Base-by-base conservation (phyloP, 129 eudicot genomes). In the Artemisia argyi region DNA sequence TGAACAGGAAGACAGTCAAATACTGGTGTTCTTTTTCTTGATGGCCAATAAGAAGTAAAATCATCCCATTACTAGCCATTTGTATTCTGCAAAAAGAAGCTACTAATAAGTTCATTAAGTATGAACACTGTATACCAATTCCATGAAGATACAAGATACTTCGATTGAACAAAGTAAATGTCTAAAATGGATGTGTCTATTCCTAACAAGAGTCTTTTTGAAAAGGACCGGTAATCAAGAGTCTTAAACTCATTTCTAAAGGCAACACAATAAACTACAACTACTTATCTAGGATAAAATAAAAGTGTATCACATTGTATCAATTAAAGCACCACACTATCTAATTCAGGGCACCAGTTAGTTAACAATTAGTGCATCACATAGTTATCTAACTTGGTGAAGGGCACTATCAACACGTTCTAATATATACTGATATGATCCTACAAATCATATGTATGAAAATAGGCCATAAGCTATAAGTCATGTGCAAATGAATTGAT, bases 21-120 rank as follows among this genome's bases (percentile, higher is more conserved):
- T 59, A 47, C 68, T 4, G 78, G 52, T 16, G 51, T 49, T 62
- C 52, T 14, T 50, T 44, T 39, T 39, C 72, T 53, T 53, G 65
- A 64, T 52, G 42, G n/a, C n/a, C n/a, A n/a, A n/a, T n/a, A n/a
- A n/a, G n/a, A n/a, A n/a, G n/a, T n/a, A n/a, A n/a, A n/a, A n/a
- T 51, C 48, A 61, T n/a, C n/a, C n/a, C n/a, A 39, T 11, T 18
- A 50, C 44, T 11, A 53, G 18, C 24, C 26, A 3, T 12, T 51
- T 55, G 22, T 54, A 74, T 74, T n/a, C 44, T 12, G 11, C 15
- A 73, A 2, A 14, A 47, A n/a, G n/a, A n/a, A n/a, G n/a, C n/a
- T n/a, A n/a, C n/a, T n/a, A n/a, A n/a, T n/a, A n/a, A n/a, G n/a
- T 15, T 32, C 13, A 42, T 46, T 30, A 15, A 22, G 13, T 57